A percentile compares a stretch with the other conserved stretches of the same genome.
phyloP scores from a whole-genome alignment of 495 filamentous ascomycete species.

The Aspergillus nidulans region DNA sequence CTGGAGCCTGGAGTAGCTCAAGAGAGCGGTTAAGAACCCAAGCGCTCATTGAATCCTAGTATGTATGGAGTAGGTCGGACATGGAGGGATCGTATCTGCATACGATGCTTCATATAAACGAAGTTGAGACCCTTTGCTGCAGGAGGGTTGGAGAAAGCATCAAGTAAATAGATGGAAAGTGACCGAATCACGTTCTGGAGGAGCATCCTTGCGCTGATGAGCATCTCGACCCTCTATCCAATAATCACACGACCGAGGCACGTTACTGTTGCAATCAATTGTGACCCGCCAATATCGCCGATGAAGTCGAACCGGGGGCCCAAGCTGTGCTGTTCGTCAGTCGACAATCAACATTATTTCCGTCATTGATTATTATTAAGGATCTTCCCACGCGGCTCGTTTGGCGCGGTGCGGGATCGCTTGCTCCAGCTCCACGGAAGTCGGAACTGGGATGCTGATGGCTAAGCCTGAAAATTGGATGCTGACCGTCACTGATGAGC shows the following conservation, averaged over 20 bases:
- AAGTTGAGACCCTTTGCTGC: not conserved
- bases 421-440: not conserved
- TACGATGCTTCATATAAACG: conserved; percentile 4
- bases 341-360: not conserved
- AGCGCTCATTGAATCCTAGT: no score
- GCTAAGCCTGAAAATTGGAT: not conserved
- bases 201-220: not conserved
- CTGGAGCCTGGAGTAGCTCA: not conserved
- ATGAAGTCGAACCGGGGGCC: conserved; percentile 18
- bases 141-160: not conserved
- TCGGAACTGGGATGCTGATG: not conserved
- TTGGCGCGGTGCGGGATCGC: not conserved
- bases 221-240: not conserved
- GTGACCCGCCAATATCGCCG: conserved; percentile 14
- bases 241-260: not conserved
- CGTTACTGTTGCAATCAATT: conserved; percentile 11
- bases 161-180: not conserved
- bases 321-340: conserved; percentile 14
- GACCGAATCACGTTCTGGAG: not conserved
- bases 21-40: not conserved
- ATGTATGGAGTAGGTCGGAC: not conserved
- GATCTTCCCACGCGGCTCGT: conserved; percentile 2
- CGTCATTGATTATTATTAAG: not conserved
- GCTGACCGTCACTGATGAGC: not conserved
- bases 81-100: not conserved